These are phyloP conservation scores for Ocimum tenuiflorum DNA, from an alignment of 257 asterid genomes.

Conservation along the genomic window DNA sequence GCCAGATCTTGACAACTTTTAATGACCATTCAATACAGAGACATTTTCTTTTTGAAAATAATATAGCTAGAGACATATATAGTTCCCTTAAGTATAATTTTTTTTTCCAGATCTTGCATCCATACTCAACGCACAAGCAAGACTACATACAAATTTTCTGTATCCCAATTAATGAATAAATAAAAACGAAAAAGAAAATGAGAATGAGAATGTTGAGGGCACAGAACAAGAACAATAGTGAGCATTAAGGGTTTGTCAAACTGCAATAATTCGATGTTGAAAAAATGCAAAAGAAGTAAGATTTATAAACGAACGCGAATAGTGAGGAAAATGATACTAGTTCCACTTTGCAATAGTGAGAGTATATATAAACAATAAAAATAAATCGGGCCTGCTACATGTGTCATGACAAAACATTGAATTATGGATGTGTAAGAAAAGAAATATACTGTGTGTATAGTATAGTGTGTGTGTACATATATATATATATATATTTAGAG, in stretches of 20 bases:
- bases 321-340: slow-evolving; percentile 31
- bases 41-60: too few relatives aligned
- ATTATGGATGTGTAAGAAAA: slow-evolving; percentile 28
- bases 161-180: too few relatives aligned
- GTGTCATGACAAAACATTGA: slow-evolving; percentile 21
- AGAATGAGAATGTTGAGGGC: background rate
- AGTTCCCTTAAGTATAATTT: too few relatives aligned
- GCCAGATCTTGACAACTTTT: too few relatives aligned
- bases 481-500: slow-evolving; percentile 1
- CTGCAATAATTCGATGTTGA: slow-evolving; percentile 26
- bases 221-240: background rate
- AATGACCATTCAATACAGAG: too few relatives aligned
- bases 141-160: too few relatives aligned
- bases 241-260: slow-evolving; percentile 19
- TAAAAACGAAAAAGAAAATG: too few relatives aligned
- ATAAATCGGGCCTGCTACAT: slow-evolving; percentile 5
- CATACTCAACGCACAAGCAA: too few relatives aligned
- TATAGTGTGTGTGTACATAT: too few relatives aligned
- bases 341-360: slow-evolving; percentile 23
- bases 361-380: background rate
- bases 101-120: too few relatives aligned
- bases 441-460: too few relatives aligned
- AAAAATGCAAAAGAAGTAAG: background rate
- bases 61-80: too few relatives aligned
- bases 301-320: background rate